Conservation (phyloP, 1,284 basidiomycete genomes). For the Megacollybia platyphylla region DNA sequence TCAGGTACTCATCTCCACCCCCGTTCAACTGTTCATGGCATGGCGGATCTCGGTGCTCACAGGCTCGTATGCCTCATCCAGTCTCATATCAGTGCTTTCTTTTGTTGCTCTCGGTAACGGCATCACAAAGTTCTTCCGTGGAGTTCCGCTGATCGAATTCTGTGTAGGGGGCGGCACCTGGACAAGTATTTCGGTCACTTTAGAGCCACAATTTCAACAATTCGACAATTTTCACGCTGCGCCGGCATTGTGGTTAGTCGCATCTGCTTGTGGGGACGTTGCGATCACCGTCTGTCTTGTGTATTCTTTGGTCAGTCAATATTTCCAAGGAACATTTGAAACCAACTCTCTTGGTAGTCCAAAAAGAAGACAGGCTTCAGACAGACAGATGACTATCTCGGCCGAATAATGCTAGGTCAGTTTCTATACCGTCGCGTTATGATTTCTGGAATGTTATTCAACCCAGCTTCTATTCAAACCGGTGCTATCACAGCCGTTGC, state of each 20-base stretch:
- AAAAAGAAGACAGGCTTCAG: conserved; percentile 1
- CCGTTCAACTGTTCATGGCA: conserved; percentile 13
- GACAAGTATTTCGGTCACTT: conserved; percentile 1
- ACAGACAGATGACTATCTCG: conserved; percentile 2
- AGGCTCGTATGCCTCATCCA: neutral
- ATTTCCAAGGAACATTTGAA: neutral
- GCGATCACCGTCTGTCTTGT: conserved; percentile 5
- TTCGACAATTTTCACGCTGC: conserved; percentile 2
- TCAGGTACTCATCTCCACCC: conserved; percentile 12
- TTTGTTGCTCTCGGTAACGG: conserved; percentile 3
- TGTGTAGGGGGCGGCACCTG: conserved; percentile 5
- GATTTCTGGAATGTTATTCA: neutral
- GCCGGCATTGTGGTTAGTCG: conserved; percentile 4
- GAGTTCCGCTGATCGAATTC: neutral
- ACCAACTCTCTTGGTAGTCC: neutral
- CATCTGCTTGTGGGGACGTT: conserved; percentile 6
- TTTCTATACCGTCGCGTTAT: neutral
- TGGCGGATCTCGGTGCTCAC: conserved; percentile 11
- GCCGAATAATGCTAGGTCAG: conserved; percentile 5
- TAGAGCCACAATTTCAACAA: neutral
- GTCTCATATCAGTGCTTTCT: neutral
- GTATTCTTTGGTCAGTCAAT: conserved; percentile 2
- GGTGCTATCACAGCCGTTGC: conserved; percentile 6
- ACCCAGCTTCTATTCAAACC: conserved; percentile 6
- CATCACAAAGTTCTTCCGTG: neutral